Conservation (phyloP, 495 filamentous ascomycete genomes). For the Astrothelium macrocarpum region DNA sequence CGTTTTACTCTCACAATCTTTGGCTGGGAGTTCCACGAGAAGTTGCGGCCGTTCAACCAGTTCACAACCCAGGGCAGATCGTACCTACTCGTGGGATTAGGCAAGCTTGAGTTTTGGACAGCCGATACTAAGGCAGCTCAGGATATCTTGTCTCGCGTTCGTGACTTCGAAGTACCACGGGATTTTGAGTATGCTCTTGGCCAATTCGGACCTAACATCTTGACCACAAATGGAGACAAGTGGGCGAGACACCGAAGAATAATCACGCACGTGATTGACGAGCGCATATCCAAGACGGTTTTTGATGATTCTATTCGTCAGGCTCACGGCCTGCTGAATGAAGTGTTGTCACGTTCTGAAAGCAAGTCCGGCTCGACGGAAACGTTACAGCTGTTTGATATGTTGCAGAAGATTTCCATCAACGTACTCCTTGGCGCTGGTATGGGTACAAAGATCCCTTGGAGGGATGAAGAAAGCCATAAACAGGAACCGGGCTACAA, state of each 20-base stretch:
- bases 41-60: slow-evolving; percentile 18
- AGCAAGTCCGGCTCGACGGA: neutral
- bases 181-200: slow-evolving; percentile 19
- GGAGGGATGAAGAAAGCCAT: slow-evolving; percentile 15
- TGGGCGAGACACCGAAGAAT: slow-evolving; percentile 27
- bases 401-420: slow-evolving; percentile 27
- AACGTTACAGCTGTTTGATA: slow-evolving; percentile 24
- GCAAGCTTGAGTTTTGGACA: slow-evolving; percentile 24
- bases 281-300: slow-evolving; percentile 26
- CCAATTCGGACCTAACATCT: slow-evolving; percentile 24
- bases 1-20: slow-evolving; percentile 24
- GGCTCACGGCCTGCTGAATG: slow-evolving; percentile 20
- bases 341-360: slow-evolving; percentile 8
- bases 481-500: slow-evolving; percentile 23
- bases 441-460: slow-evolving; percentile 22
- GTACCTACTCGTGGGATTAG: slow-evolving; percentile 21
- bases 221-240: slow-evolving; percentile 23
- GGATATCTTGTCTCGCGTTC: slow-evolving; percentile 22
- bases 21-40: slow-evolving; percentile 26
- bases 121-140: slow-evolving; percentile 18
- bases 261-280: slow-evolving; percentile 26
- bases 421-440: slow-evolving; percentile 25
- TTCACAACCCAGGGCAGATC: slow-evolving; percentile 16
- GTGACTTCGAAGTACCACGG: slow-evolving; percentile 22
- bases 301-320: slow-evolving; percentile 26